phyloP scores from a whole-genome alignment of 2,329 filamentous ascomycete species.

The Cryphonectria parasitica region DNA sequence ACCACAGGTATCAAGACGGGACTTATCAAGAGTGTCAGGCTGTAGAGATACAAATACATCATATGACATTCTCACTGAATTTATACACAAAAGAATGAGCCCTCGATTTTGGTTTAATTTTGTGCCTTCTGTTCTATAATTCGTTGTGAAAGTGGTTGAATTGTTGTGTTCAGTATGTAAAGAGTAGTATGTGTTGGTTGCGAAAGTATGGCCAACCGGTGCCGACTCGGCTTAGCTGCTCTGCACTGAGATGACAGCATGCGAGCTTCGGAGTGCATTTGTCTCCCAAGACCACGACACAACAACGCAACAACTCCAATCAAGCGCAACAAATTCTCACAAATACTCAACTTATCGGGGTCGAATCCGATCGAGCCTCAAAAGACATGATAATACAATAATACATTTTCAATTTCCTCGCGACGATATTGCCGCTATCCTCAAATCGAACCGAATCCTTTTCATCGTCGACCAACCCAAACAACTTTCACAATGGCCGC shows the following conservation, averaged over 20 bases:
- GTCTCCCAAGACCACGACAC: neutral
- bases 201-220: conserved; percentile 5
- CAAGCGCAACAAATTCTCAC: neutral
- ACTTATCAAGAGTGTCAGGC: conserved; percentile 89
- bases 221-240: conserved; percentile 23
- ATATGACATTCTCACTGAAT: neutral
- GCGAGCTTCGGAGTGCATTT: neutral
- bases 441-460: neutral
- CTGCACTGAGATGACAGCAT: conserved; percentile 24
- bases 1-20: conserved; percentile 93
- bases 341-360: neutral
- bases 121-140: neutral
- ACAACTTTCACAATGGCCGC: conserved; percentile 41
- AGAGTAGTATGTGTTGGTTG: neutral
- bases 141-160: neutral
- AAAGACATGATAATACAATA: conserved; percentile 25
- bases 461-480: conserved; percentile 17
- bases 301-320: neutral
- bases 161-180: no score
- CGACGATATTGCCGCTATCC: neutral
- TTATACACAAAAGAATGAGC: neutral
- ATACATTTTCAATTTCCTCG: neutral
- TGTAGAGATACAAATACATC: conserved; percentile 54
- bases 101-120: neutral
- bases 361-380: no score